phyloP scores from a whole-genome alignment of 352 stramenopile genomes.

The Pythium phragmitis region DNA sequence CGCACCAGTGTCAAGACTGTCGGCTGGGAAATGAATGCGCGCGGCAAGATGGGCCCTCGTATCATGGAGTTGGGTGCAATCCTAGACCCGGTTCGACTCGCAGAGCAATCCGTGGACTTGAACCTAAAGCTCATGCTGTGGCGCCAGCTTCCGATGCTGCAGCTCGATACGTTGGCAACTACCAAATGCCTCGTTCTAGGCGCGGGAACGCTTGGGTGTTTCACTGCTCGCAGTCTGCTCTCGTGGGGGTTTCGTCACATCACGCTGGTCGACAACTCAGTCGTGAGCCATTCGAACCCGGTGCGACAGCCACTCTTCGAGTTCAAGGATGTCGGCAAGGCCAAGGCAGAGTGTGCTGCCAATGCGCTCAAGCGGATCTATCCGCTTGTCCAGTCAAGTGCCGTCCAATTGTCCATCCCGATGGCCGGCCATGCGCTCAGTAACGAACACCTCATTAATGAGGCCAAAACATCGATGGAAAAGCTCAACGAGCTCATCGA shows the following conservation, averaged over 20 bases:
- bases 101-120: slow-evolving; percentile 95
- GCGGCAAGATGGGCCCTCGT: slow-evolving; percentile 70
- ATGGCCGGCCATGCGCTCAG: slow-evolving; percentile 97
- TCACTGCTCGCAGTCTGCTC: slow-evolving; percentile 93
- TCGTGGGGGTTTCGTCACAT: slow-evolving; percentile 98
- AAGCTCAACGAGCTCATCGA: slow-evolving; percentile 90
- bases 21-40: slow-evolving; percentile 76
- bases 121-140: slow-evolving; percentile 99
- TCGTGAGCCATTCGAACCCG: slow-evolving; percentile 97
- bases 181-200: slow-evolving; percentile 96
- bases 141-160: slow-evolving; percentile 93
- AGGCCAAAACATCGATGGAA: slow-evolving; percentile 68
- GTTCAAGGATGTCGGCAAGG: slow-evolving; percentile 92
- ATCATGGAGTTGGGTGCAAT: slow-evolving; percentile 73
- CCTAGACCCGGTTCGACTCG: slow-evolving; percentile 87
- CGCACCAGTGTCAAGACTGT: slow-evolving; percentile 31
- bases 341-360: slow-evolving; percentile 94
- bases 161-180: slow-evolving; percentile 88
- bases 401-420: slow-evolving; percentile 94
- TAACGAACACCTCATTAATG: slow-evolving; percentile 51
- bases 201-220: slow-evolving; percentile 96
- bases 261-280: slow-evolving; percentile 97
- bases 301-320: slow-evolving; percentile 97
- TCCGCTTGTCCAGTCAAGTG: slow-evolving; percentile 87
- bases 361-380: slow-evolving; percentile 92